Evolutionary conservation across 2,329 filamentous ascomycete genomes (phyloP).

Genomic region (Penicillium concentricum): DNA sequence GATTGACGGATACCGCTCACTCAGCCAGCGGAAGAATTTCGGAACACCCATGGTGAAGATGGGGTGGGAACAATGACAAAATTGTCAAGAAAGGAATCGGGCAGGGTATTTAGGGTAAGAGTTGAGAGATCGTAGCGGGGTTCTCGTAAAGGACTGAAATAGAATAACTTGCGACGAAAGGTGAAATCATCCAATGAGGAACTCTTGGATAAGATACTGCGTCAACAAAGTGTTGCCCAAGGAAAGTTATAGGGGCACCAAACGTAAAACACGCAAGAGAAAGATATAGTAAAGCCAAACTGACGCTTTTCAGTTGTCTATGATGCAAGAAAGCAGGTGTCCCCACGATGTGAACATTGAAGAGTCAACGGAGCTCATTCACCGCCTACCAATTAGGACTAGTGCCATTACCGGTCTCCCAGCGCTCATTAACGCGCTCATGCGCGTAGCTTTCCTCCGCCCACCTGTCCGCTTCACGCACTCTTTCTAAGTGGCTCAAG

Average conservation of each 20-base stretch:
- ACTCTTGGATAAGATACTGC: constrained; percentile 4
- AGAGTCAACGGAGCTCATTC: constrained; percentile 19
- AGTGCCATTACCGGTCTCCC: constrained; percentile 16
- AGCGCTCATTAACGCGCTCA: constrained; percentile 40
- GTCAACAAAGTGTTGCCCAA: neutral
- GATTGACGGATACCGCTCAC: constrained; percentile 96
- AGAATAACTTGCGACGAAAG: constrained; percentile 11
- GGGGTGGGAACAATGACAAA: constrained; percentile 1
- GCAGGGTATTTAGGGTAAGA: constrained; percentile 1
- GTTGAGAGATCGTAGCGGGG: neutral
- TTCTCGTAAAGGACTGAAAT: constrained; percentile 4
- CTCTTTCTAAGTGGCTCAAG: neutral
- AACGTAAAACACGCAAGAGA: neutral
- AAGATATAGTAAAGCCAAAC: constrained; percentile 2
- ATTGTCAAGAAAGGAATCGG: neutral
- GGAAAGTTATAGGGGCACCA: neutral
- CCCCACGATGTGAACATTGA: constrained; percentile 8
- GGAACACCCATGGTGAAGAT: constrained; percentile 62
- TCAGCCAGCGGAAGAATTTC: constrained; percentile 99
- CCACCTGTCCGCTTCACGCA: neutral
- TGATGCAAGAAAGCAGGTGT: constrained; percentile 6
- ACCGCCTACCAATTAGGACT: constrained; percentile 27
- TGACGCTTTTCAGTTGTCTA: constrained; percentile 6
- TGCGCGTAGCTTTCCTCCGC: constrained; percentile 22
- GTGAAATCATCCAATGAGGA: constrained; percentile 2